Base-by-base conservation (phyloP, 2,329 filamentous ascomycete species). In the Aureobasidium sp. region DNA sequence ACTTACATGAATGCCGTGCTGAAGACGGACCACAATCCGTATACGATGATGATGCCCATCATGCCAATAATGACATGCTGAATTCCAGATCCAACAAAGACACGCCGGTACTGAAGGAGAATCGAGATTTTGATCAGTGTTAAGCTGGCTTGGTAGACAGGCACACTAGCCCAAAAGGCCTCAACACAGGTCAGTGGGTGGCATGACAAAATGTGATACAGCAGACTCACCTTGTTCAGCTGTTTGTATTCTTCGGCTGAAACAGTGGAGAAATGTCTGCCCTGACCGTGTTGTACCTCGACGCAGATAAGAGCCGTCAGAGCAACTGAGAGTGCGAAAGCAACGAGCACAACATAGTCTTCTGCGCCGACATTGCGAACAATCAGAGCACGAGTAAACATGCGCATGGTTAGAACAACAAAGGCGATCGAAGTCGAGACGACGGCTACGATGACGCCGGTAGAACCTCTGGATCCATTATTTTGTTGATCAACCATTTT, bases 91-190 rank as follows among this genome's bases (percentile, higher is more conserved):
- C 68, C 69, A 7, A 67, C 68, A 51, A 77, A 76, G 24, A 77
- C 68, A n/a, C 71, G 70, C 16, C 72, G 67, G 55, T 76, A 77
- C 56, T 75, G 74, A 50, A 76, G 63, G 3, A 76, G 60, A 32
- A 76, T 74, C 0, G 72, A 73, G 7, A 70, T 63, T 61, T 75
- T 75, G 24, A 70, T 70, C 53, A 65, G 67, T 16, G 61, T 63
- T 29, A 70, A 57, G 6, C 64, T 66, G 17, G 67, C 56, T 52
- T 71, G 69, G 60, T 71, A 71, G 19, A 70, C 67, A 66, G 39
- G 72, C 68, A 59, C 75, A 22, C 58, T 61, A 2, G 54, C 40
- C 51, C 58, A 62, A 5, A 62, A 54, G 19, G 53, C 44, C 53
- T 50, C 24, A 16, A 29, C 6, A 37, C 12, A 7, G 24, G 48